Percentiles rank a stretch among this genome's conserved stretches.
Evolutionary conservation across 208 protist genomes (phyloP).

Genomic region (Trichomonas tenax): DNA sequence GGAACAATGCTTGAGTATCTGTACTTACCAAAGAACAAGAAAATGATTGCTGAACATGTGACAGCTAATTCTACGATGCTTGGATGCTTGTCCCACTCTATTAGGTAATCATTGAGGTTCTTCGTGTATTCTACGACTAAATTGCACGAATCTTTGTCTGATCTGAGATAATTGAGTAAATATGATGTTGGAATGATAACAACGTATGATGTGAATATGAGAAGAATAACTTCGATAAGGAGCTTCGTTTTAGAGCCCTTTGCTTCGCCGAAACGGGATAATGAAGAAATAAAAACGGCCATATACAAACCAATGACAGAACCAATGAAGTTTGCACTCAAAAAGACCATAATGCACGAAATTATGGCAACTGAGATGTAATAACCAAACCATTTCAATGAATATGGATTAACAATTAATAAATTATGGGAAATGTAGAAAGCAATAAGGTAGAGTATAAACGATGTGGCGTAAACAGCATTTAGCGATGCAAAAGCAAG

Average conservation of each 20-base stretch:
- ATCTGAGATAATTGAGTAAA: background rate
- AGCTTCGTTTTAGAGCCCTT: background rate
- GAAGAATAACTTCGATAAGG: background rate
- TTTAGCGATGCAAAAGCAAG: background rate
- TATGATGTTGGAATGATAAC: background rate
- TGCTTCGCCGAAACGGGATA: background rate
- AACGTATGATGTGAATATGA: background rate
- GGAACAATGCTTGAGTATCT: background rate
- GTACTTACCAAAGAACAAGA: background rate
- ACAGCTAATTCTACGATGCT: background rate
- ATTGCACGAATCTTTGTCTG: background rate
- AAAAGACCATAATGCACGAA: background rate
- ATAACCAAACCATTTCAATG: background rate
- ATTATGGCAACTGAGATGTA: background rate
- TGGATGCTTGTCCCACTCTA: background rate
- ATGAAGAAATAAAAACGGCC: background rate
- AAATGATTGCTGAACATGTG: background rate
- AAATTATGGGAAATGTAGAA: background rate
- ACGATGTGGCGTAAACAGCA: background rate
- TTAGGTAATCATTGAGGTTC: background rate
- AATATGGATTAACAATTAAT: background rate
- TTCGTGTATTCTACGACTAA: background rate
- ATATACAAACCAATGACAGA: background rate
- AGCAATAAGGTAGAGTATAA: background rate
- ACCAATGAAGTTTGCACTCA: background rate